Conservation (phyloP, 306 rosid genomes). For the Pterocarpus santalinus region DNA sequence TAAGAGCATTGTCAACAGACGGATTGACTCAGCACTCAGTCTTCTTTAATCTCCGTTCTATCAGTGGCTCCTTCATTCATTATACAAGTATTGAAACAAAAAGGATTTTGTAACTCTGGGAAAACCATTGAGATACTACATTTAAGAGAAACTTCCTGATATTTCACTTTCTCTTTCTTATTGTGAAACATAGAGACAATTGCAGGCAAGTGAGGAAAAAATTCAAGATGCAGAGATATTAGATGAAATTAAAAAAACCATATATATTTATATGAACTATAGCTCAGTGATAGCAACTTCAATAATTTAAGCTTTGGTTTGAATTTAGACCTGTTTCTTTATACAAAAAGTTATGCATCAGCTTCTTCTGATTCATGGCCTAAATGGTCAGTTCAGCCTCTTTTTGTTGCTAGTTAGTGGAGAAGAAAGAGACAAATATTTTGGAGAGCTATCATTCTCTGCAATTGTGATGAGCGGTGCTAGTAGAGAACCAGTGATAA, state of each 20-base stretch:
- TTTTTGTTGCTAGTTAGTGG: not conserved
- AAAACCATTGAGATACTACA: not conserved
- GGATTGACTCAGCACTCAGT: too few relatives aligned
- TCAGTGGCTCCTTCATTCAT: not conserved
- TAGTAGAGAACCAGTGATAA: not conserved
- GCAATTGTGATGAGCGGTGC: not conserved
- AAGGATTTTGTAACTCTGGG: not conserved
- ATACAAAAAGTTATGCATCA: not conserved
- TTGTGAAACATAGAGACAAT: not conserved
- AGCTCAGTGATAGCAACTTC: not conserved
- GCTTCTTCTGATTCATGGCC: not conserved
- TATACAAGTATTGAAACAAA: not conserved
- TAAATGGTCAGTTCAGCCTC: slow-evolving; percentile 14
- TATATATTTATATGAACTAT: not conserved
- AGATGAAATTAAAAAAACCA: not conserved
- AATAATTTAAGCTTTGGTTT: slow-evolving; percentile 1
- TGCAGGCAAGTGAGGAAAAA: not conserved
- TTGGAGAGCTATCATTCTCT: not conserved
- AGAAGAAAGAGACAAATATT: not conserved
- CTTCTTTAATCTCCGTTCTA: too few relatives aligned
- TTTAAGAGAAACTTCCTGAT: too few relatives aligned
- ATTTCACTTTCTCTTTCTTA: not conserved
- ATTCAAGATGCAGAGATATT: not conserved
- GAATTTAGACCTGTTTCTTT: not conserved
- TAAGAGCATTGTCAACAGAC: too few relatives aligned